Base-by-base conservation (phyloP, 768 basidiomycete genomes). In the Gloeopeniophorella convolvens region DNA sequence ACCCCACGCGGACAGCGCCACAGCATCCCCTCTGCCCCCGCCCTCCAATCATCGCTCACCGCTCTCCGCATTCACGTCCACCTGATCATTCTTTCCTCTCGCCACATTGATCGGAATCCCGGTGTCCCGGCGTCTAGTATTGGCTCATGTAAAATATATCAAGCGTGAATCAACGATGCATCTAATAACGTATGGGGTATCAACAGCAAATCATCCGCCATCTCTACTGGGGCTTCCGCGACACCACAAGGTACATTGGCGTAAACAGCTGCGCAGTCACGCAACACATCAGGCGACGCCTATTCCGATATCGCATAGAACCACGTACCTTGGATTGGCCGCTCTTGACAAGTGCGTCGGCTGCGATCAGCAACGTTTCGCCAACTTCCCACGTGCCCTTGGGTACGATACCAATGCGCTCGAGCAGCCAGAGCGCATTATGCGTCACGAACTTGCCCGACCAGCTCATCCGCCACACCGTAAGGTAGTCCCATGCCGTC, bases 361-460 rank as follows among this genome's bases (percentile, higher is more conserved):
- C 83, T n/a, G 93, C 92, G 30, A 85, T 67, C 68, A 88, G 92
- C 55, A 97, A 70, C 31, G 85, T 80, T 72, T 96, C 91, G 52
- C 89, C 88, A 30, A 97, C 90, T 49, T 88, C 81, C 61, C 73
- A 82, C 1, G 96, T 98, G 16, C 96, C 96, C 74, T 94, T 92
- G 33, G 96, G 96, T 11, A 94, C 70, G 13, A 95, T 6, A 0
- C 91, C 78, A 30, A 89, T 0, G 66, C 77, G 72, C 73, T 99
- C 96, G 62, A 95, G 65, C 5, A 82, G 23, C 65, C 85, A 79
- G 37, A 96, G 71, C 0, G 75, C 81, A 51, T 82, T 88, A 61
- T 94, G 92, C 33, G 85, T 92, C 45, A 96, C 76, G 35, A 91
- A 65, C 63, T 79, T 79, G 20, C 96, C 96, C 54, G 84, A 82